phyloP scores from a whole-genome alignment of 768 basidiomycete species.

The Naganishia onofrii region DNA sequence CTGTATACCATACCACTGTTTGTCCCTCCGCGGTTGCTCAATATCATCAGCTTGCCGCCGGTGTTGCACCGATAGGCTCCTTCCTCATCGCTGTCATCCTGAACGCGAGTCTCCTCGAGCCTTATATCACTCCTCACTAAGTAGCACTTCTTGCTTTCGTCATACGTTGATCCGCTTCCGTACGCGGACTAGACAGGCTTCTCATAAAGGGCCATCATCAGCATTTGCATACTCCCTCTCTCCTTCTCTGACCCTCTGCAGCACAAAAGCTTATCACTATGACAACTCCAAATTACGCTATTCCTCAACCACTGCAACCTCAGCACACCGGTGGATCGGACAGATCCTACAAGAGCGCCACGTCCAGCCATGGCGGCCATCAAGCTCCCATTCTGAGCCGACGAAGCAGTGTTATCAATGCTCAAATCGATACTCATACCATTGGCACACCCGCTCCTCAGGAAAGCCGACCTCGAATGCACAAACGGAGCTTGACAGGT shows the following conservation, averaged over 20 bases:
- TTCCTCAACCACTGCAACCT: not conserved
- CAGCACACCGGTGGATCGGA: slow-evolving; percentile 30
- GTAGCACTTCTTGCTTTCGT: not conserved
- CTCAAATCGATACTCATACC: slow-evolving; percentile 27
- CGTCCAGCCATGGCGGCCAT: slow-evolving; percentile 24
- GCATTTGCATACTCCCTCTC: not conserved
- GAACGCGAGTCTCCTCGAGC: no score
- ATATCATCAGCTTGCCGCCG: no score
- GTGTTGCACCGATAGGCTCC: no score
- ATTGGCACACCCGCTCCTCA: slow-evolving; percentile 26
- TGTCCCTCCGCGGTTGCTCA: no score
- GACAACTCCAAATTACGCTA: slow-evolving; percentile 3
- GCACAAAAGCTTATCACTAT: not conserved
- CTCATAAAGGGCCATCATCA: not conserved
- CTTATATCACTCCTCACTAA: no score
- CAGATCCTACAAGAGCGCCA: slow-evolving; percentile 15
- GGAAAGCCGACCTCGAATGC: slow-evolving; percentile 29
- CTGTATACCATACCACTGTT: not conserved
- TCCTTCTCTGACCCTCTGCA: not conserved
- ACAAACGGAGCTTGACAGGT: slow-evolving; percentile 35
- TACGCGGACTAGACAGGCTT: not conserved
- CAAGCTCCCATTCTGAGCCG: slow-evolving; percentile 26
- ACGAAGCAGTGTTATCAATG: slow-evolving; percentile 24
- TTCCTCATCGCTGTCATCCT: no score
- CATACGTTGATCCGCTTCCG: slow-evolving; percentile 1